These are phyloP conservation scores for Sanghuangporus weigelae DNA, from an alignment of 1,284 basidiomycete species.

Conservation along the genomic window DNA sequence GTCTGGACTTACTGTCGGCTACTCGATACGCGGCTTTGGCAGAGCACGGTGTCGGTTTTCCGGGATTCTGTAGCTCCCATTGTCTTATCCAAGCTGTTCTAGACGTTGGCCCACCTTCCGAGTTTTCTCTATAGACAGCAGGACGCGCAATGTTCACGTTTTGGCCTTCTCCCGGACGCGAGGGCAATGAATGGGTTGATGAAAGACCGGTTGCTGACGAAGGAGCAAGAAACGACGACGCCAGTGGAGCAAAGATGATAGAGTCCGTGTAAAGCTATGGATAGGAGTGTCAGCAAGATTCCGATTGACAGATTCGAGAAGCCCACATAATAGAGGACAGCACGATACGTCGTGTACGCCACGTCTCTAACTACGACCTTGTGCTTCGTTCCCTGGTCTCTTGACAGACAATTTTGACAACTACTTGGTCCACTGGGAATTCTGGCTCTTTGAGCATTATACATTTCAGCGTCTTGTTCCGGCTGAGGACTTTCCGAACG, in stretches of 20 bases:
- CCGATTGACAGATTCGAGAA: background rate
- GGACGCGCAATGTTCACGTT: constrained; percentile 24
- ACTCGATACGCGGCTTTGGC: constrained; percentile 86
- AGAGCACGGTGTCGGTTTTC: constrained; percentile 72
- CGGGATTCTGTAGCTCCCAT: constrained; percentile 55
- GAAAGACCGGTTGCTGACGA: constrained; percentile 21
- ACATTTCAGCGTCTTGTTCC: constrained; percentile 5
- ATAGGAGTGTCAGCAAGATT: constrained; percentile 9
- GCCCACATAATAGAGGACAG: constrained; percentile 78
- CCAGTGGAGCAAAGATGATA: constrained; percentile 79
- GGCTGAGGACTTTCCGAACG: constrained; percentile 31
- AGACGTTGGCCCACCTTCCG: constrained; percentile 29
- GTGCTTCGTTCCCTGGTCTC: constrained; percentile 41
- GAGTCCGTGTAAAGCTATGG: constrained; percentile 80
- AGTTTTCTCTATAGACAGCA: constrained; percentile 20
- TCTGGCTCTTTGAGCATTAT: constrained; percentile 7
- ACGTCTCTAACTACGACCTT: constrained; percentile 70
- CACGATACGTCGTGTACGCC: constrained; percentile 79
- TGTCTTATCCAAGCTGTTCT: constrained; percentile 61
- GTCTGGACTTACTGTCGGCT: constrained; percentile 62
- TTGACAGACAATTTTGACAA: background rate
- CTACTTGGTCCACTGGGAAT: constrained; percentile 24
- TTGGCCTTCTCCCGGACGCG: constrained; percentile 32
- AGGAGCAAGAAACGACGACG: constrained; percentile 52
- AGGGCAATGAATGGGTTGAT: constrained; percentile 28